phyloP scores from a whole-genome alignment of 2,329 filamentous ascomycete species.

The Alternaria arborescens region DNA sequence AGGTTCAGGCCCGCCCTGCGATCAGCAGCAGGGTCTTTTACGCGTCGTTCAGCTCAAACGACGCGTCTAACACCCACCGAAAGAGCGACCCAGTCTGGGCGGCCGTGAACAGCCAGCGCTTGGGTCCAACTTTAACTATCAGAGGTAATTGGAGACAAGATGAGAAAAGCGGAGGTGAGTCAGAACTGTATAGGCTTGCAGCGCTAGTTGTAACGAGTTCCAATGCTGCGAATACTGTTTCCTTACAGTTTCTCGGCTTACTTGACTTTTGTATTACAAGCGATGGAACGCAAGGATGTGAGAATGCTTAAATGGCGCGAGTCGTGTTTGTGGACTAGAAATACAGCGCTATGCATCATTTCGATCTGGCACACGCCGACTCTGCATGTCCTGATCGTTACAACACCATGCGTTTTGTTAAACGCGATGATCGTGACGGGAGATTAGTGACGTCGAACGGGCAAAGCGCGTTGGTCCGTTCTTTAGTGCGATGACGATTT shows the following conservation, averaged over 20 bases:
- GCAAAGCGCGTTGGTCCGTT: background rate
- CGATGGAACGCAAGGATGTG: no score
- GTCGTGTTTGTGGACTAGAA: background rate
- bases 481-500: constrained; percentile 10
- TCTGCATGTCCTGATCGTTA: background rate
- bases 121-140: no score
- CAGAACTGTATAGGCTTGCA: background rate
- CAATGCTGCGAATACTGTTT: background rate
- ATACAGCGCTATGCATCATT: background rate
- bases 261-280: background rate
- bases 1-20: background rate
- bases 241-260: background rate
- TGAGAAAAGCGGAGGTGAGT: background rate
- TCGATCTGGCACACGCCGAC: background rate
- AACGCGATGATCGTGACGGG: background rate
- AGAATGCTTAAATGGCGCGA: background rate
- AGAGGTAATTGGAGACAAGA: background rate
- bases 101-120: background rate
- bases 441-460: constrained; percentile 3
- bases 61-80: background rate
- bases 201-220: background rate
- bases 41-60: no score
- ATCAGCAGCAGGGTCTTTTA: background rate
- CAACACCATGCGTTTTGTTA: background rate
- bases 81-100: background rate